Evolutionary conservation across 371 early-diverging fungal genomes (phyloP), one percentile per base, ranked within the genome.

Genomic region (Mortierella sp.): DNA sequence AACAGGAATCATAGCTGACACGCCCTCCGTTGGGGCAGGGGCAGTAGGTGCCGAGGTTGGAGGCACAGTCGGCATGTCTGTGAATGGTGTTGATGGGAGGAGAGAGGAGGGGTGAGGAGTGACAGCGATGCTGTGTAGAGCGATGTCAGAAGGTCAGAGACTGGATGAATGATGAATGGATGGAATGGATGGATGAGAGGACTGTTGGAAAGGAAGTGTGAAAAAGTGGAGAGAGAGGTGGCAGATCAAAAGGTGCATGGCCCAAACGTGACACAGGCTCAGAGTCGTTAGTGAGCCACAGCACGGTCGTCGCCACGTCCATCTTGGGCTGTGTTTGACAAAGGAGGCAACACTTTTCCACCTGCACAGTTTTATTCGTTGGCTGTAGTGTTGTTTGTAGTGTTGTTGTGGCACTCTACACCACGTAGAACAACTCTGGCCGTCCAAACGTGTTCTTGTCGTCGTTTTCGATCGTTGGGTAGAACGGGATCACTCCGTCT

Each of bases 401-500:
- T 34, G 4, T 10, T 10, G 34, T 34, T 10, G 34, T 34, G 34
- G 4, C 10, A 5, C 21, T 28, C 47, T 67, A 73, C 17, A 73
- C 67, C 10, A 74, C 58, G 29, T 74, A 74, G 22, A 60, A 60
- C 58, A 96, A 76, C 80, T 95, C 96, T 57, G 86, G 83, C 21
- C 95, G 86, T 56, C 85, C 83, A 64, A 92, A 96, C 16, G 57
- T 71, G 71, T 95, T 94, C 12, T 84, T 67, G 28, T 84, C 90
- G 60, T 95, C 94, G 70, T 93, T 85, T 60, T 95, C 96, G 50
- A 97, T 85, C 40, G 92, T 78, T 16, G 99, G 97, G 67, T 95
- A 98, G 67, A 81, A 94, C 1, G 97, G 89, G 7, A 97, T 94
- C 58, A 98, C 71, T 17, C 93, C 91, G 64, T 96, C 97, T 83